Base-by-base conservation (phyloP, 1,284 basidiomycete genomes). In the Puccinia novopanici region DNA sequence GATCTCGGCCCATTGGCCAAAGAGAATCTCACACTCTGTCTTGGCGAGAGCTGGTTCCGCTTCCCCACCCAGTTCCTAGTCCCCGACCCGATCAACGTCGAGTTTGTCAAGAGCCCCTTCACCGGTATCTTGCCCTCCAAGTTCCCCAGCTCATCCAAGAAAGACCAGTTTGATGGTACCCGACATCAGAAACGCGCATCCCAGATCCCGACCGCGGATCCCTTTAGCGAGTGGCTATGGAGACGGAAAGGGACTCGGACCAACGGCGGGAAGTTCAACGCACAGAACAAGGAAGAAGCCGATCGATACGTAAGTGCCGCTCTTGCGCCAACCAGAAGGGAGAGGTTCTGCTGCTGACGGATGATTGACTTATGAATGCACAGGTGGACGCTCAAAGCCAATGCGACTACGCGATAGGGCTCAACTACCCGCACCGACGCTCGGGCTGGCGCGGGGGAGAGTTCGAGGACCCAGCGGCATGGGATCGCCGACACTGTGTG, bases 11-110 rank as follows among this genome's bases (percentile, higher is more conserved):
- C 59, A 6, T 57, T 71, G 57, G 74, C 75, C 2, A 65, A 70
- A n/a, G 74, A 79, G 17, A 71, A 81, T 80, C 86, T 96, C 79
- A 90, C 88, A n/a, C 85, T 99, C 1, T 99, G 97, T 87, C 89
- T 93, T 78, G 94, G 92, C 48, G 93, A 95, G 85, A 96, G 99
- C 86, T 99, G 97, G 97, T 89, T 98, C 85, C 89, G 96, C 19
- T 99, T 95, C 88, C 94, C 95, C 0, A 90, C 92, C 0, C 92
- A 92, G 85, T 98, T 93, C 86, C 89, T 96, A 70, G 89, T 98
- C 24, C 95, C 96, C 0, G 89, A 92, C 77, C 92, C 90, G 22
- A 88, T 98, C 79, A 89, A 91, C 67, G 91, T 96, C 19, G 89
- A 92, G 82, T 98, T 94, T 87, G 88, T 98, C 85, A 91, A 93